Base-by-base conservation (phyloP, 495 filamentous ascomycete species). In the Podospora sp. region DNA sequence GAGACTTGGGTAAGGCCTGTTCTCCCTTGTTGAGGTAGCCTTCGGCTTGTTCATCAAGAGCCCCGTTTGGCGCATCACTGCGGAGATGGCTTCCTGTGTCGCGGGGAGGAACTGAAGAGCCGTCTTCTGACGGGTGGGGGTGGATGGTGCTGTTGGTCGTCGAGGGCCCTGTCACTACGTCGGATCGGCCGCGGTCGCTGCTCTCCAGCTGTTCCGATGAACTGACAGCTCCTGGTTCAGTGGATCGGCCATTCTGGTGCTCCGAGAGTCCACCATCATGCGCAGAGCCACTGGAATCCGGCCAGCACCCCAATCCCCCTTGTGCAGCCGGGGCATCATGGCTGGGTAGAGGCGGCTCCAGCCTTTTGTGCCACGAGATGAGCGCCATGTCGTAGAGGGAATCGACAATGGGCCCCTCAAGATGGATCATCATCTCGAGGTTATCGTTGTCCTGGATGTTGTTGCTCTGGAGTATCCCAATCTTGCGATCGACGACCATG, bases 381-480 rank as follows among this genome's bases (percentile, higher is more conserved):
- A 94, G 75, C 5, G 87, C 87, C 62, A 86, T 86, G 66, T 94
- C 91, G 68, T 91, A 93, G 40, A 94, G 71, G 2, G 85, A 84
- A 72, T 93, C 90, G 0, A 93, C 90, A 67, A 92, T 89, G 0
- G 90, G 87, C 0, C 91, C 91, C 73, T 94, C 90, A 14, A 93
- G 70, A 36, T 91, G 89, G n/a, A 85, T 78, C 82, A 92, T 85
- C 91, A 94, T 94, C 78, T 92, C 90, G 52, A 91, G 46, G 67
- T 92, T 92, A 67, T 91, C 88, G 63, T 91, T 92, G 66, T 92
- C 90, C 79, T 89, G 87, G 58, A 93, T 89, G 67, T 93, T 93
- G 72, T 91, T 92, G 78, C 90, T 92, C 75, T 89, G 86, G 3
- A 92, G 67, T 0, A 91, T 76, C 1, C 85, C 91, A 36, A 89